phyloP scores from a whole-genome alignment of 345 rosid genomes.

The Populus tremula region DNA sequence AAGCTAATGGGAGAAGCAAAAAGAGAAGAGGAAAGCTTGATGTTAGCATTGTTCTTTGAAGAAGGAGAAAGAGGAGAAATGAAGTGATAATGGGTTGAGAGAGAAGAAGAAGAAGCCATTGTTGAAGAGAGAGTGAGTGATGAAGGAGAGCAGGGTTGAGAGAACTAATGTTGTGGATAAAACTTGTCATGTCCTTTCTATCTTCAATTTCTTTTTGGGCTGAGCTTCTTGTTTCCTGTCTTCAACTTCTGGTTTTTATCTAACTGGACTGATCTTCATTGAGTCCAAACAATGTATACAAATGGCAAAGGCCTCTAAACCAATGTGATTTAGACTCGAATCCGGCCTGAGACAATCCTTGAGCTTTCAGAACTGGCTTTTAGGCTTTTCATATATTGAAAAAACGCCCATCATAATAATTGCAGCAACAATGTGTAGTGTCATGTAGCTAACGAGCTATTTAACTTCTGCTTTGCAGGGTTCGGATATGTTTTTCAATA shows the following conservation, averaged over 20 bases:
- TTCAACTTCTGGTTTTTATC: background rate
- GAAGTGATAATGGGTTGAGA: background rate
- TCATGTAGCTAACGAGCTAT: no score
- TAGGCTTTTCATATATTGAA: no score
- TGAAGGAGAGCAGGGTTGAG: constrained; percentile 24
- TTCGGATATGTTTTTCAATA: no score
- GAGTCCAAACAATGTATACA: background rate
- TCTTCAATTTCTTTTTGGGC: background rate
- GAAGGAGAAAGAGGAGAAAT: constrained; percentile 1
- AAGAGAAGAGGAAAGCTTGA: constrained; percentile 41
- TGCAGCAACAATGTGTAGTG: no score
- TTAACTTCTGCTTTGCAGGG: no score
- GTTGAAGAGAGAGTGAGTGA: background rate
- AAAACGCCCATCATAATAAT: no score
- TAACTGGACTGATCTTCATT: background rate
- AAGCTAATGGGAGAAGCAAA: constrained; percentile 35
- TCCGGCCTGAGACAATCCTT: no score
- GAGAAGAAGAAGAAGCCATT: constrained; percentile 15
- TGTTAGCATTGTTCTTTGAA: constrained; percentile 10
- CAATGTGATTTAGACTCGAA: background rate
- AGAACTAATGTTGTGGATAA: constrained; percentile 28
- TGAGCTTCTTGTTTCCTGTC: background rate
- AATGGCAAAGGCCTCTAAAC: background rate
- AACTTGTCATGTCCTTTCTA: constrained; percentile 1
- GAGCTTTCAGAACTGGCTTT: no score